phyloP scores from a whole-genome alignment of 1,139 yeast species.

The Yamadazyma atlantica region DNA sequence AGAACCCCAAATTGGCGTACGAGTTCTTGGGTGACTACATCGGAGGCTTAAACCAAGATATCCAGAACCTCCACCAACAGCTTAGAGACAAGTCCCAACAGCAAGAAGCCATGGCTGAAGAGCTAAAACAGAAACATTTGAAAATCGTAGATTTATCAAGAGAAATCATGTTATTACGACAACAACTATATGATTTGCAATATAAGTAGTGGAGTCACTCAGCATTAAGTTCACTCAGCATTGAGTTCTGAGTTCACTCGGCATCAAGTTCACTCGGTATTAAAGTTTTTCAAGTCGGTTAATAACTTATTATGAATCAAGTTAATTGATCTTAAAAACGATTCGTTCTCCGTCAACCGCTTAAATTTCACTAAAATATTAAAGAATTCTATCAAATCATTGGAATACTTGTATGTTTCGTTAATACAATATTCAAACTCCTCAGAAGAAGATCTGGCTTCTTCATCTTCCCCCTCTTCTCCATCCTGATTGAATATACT shows the following conservation, averaged over 20 bases:
- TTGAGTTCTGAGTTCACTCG: background rate
- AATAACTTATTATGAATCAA: constrained; percentile 14
- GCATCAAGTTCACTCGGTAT: background rate
- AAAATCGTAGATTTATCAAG: constrained; percentile 2
- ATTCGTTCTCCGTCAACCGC: constrained; percentile 7
- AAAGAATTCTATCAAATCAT: constrained; percentile 12
- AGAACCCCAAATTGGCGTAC: constrained; percentile 5
- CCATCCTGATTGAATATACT: constrained; percentile 19
- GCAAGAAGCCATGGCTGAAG: background rate
- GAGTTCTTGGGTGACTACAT: constrained; percentile 5
- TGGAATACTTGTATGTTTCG: constrained; percentile 10
- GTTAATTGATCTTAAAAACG: constrained; percentile 10
- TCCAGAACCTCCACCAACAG: background rate
- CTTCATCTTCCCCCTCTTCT: constrained; percentile 12
- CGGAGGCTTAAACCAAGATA: background rate
- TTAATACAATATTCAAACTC: constrained; percentile 12
- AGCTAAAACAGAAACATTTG: background rate
- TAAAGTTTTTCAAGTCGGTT: constrained; percentile 9
- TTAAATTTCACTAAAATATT: constrained; percentile 4
- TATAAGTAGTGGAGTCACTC: background rate
- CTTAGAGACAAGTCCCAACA: background rate
- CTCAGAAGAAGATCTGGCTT: background rate
- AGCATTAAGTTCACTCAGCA: background rate
- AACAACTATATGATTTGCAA: background rate
- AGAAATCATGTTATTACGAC: background rate